phyloP scores from a whole-genome alignment of 352 stramenopile genomes.

The Phytophthora cactorum region DNA sequence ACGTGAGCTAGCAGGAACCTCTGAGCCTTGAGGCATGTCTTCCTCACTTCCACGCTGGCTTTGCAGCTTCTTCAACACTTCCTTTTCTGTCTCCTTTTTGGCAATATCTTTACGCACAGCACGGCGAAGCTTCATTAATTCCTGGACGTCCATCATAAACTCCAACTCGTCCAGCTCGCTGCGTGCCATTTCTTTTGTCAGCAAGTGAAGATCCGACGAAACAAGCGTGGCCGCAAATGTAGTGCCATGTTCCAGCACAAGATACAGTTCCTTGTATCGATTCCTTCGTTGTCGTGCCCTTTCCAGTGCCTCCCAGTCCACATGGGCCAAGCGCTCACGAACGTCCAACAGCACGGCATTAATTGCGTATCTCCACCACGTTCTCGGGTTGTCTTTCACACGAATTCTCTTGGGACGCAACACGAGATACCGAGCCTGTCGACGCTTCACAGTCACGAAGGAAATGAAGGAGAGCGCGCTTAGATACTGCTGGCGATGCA shows the following conservation, averaged over 20 bases:
- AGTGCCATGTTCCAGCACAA: constrained; percentile 35
- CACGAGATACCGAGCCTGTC: constrained; percentile 62
- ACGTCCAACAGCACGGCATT: constrained; percentile 75
- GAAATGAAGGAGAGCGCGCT: constrained; percentile 78
- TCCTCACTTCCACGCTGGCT: constrained; percentile 29
- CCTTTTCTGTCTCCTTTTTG: constrained; percentile 45
- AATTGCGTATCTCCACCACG: constrained; percentile 86
- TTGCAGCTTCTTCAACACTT: constrained; percentile 39
- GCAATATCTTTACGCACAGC: constrained; percentile 55
- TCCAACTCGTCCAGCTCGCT: constrained; percentile 74
- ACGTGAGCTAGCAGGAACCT: constrained; percentile 46
- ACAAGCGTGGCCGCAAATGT: constrained; percentile 46
- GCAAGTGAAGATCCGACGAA: constrained; percentile 39
- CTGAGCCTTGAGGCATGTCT: constrained; percentile 15
- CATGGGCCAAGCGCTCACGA: constrained; percentile 66
- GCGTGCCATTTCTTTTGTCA: constrained; percentile 58
- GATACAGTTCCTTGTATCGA: constrained; percentile 75
- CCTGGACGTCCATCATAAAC: constrained; percentile 68
- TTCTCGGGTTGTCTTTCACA: constrained; percentile 55
- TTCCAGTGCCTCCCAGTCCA: constrained; percentile 68
- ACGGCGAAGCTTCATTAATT: constrained; percentile 68
- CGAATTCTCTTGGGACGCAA: constrained; percentile 54
- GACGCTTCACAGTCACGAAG: constrained; percentile 67
- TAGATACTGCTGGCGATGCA: constrained; percentile 76
- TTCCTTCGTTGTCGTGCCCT: constrained; percentile 39